phyloP scores from a whole-genome alignment of 805 yeast species.

The Wickerhamomyces xylosicus region DNA sequence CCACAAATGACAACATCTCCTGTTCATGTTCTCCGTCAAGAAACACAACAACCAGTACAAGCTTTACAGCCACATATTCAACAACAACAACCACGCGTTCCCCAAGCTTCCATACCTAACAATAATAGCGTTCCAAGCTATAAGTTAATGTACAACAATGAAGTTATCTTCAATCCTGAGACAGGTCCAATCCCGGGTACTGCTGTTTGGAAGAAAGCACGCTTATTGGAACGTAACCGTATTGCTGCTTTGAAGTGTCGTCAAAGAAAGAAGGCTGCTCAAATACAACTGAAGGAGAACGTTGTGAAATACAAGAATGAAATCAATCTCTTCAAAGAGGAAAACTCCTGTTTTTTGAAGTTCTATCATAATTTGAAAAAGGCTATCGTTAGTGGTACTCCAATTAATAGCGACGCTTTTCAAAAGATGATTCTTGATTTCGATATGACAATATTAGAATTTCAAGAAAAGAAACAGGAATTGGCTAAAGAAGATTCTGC shows the following conservation, averaged over 20 bases:
- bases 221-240: slow-evolving; percentile 50
- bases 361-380: background rate
- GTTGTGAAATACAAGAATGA: slow-evolving; percentile 38
- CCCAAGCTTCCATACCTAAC: background rate
- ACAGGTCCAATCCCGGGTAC: slow-evolving; percentile 56
- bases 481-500: background rate
- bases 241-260: slow-evolving; percentile 65
- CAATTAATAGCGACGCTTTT: background rate
- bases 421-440: background rate
- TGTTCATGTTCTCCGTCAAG: slow-evolving; percentile 4
- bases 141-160: slow-evolving; percentile 36
- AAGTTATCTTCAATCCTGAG: slow-evolving; percentile 37
- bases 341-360: slow-evolving; percentile 13
- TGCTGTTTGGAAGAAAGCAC: slow-evolving; percentile 57
- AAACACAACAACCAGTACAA: slow-evolving; percentile 5
- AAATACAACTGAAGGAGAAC: slow-evolving; percentile 53
- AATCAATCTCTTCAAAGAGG: slow-evolving; percentile 26
- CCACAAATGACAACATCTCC: too few relatives aligned
- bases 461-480: background rate
- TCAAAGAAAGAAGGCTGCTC: slow-evolving; percentile 60
- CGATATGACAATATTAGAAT: background rate
- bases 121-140: slow-evolving; percentile 27
- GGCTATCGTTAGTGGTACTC: background rate
- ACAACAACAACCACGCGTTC: background rate
- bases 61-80: slow-evolving; percentile 8